Evolutionary conservation across 2,329 filamentous ascomycete species (phyloP).

Genomic region (Trichoderma hamatum): DNA sequence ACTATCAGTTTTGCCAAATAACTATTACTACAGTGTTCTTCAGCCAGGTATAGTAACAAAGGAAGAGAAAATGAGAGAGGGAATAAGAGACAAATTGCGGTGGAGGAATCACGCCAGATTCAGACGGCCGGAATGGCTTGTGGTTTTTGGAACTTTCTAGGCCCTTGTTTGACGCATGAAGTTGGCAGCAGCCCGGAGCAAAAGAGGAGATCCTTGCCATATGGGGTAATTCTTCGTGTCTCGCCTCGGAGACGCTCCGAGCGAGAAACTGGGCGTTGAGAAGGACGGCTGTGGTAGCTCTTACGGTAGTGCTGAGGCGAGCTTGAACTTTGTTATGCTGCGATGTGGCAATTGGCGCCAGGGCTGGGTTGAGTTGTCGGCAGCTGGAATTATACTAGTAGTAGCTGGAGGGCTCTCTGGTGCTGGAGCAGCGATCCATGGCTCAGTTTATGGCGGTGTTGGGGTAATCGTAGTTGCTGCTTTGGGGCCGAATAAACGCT

Average conservation of each 20-base stretch:
- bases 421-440: background rate
- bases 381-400: background rate
- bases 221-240: slow-evolving; percentile 1
- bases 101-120: background rate
- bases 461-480: background rate
- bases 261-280: background rate
- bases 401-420: no score
- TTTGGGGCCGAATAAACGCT: background rate
- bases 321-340: background rate
- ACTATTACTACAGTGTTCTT: background rate
- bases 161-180: slow-evolving; percentile 12
- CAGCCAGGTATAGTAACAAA: background rate
- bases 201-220: background rate
- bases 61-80: background rate
- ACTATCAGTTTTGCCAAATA: background rate
- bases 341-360: background rate
- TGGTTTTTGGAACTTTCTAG: slow-evolving; percentile 14
- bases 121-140: background rate
- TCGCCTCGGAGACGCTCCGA: slow-evolving; percentile 2
- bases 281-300: background rate
- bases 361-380: background rate
- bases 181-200: slow-evolving; percentile 2
- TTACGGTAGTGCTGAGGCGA: background rate
- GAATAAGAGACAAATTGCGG: background rate
- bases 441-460: background rate